These are phyloP conservation scores for Botrytis aclada DNA, from an alignment of 2,329 filamentous ascomycete genomes.

Conservation along the genomic window DNA sequence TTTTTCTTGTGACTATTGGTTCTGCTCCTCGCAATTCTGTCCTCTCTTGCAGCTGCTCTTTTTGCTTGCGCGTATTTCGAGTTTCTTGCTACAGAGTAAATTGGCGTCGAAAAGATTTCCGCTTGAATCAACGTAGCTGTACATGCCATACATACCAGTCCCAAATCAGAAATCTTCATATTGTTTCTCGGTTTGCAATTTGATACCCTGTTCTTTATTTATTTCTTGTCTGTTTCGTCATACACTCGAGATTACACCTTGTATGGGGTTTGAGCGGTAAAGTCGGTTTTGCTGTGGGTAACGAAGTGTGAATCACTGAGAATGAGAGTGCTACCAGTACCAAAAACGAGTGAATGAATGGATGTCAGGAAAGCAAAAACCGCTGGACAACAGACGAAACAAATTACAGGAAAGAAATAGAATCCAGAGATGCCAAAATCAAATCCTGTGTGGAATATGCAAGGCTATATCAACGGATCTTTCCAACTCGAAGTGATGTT, in stretches of 20 bases:
- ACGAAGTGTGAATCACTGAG: neutral
- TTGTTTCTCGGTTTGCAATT: neutral
- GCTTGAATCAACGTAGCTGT: slow-evolving; percentile 7
- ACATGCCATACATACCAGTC: slow-evolving; percentile 7
- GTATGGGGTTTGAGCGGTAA: neutral
- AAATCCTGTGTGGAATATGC: neutral
- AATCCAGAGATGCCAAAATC: neutral
- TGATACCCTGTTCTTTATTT: neutral
- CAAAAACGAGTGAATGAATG: neutral
- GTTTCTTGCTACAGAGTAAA: slow-evolving; percentile 16
- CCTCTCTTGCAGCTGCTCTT: neutral
- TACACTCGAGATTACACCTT: neutral
- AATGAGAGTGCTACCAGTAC: neutral
- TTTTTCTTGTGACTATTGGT: slow-evolving; percentile 7
- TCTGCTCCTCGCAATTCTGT: slow-evolving; percentile 4
- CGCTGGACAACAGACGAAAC: too few species aligned
- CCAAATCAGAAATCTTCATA: slow-evolving; percentile 8
- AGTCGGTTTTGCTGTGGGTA: neutral
- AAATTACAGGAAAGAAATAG: neutral
- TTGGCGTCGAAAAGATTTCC: neutral
- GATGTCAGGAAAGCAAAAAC: neutral
- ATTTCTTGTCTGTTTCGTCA: neutral
- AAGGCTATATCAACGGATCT: neutral
- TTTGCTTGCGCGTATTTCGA: slow-evolving; percentile 2
- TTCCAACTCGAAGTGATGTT: neutral